These are phyloP conservation scores for Termitomyces sp. DNA, from an alignment of 768 basidiomycete species.

Conservation along the genomic window DNA sequence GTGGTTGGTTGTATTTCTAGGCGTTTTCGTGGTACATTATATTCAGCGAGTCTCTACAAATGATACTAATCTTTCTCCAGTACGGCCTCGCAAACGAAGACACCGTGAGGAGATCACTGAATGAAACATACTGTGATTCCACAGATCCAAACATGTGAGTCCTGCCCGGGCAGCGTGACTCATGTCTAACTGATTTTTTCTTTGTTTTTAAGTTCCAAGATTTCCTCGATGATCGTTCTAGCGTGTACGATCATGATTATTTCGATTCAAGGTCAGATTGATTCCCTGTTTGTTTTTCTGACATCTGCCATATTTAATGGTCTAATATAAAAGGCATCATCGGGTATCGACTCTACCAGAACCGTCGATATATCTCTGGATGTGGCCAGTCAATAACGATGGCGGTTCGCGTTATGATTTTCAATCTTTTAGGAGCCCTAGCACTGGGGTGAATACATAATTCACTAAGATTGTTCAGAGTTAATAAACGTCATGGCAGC, in stretches of 20 bases:
- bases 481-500: constrained; percentile 4
- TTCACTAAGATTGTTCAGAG: neutral
- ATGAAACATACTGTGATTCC: constrained; percentile 26
- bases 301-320: neutral
- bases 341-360: constrained; percentile 18
- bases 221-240: constrained; percentile 20
- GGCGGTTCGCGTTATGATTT: constrained; percentile 22
- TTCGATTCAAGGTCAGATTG: constrained; percentile 15
- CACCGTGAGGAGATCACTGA: constrained; percentile 18
- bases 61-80: constrained; percentile 7
- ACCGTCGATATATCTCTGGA: constrained; percentile 11
- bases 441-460: constrained; percentile 17
- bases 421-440: constrained; percentile 21
- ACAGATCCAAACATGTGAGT: constrained; percentile 15
- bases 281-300: neutral
- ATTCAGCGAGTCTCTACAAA: neutral
- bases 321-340: constrained; percentile 14
- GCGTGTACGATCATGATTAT: constrained; percentile 15
- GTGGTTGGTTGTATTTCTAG: constrained; percentile 20
- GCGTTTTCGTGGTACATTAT: constrained; percentile 16
- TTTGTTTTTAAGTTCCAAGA: constrained; percentile 16
- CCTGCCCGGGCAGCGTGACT: neutral
- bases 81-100: constrained; percentile 17
- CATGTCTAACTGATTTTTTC: neutral
- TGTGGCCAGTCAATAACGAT: constrained; percentile 16